Percentiles rank a stretch among this genome's conserved stretches.
phyloP scores from a whole-genome alignment of 148 eudicot genomes.

The Rhododendron mucronatum region DNA sequence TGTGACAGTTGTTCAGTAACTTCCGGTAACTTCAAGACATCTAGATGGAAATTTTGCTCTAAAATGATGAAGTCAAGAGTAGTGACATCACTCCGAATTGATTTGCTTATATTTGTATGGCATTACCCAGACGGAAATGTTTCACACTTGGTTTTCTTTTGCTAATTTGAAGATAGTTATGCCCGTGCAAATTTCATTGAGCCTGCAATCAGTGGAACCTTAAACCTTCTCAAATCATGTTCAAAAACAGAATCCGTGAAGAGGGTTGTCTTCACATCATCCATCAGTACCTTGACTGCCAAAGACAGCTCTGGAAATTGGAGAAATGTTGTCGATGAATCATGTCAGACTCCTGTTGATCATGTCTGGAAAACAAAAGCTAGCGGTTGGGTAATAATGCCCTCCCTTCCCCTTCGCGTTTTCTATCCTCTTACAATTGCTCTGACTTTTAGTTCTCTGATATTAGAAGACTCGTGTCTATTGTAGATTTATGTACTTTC shows the following conservation, averaged over 20 bases:
- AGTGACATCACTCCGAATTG: neutral
- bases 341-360: constrained; percentile 38
- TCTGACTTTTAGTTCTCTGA: neutral
- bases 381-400: constrained; percentile 54
- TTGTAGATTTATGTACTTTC: constrained; percentile 58
- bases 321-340: constrained; percentile 53
- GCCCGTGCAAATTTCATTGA: constrained; percentile 42
- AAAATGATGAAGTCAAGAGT: neutral
- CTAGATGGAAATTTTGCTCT: neutral
- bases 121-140: neutral
- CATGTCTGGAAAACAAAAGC: constrained; percentile 49
- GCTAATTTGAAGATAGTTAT: constrained; percentile 38
- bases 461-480: neutral
- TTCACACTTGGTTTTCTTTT: neutral
- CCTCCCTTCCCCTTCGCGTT: neutral
- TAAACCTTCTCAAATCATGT: constrained; percentile 65
- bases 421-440: neutral
- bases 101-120: neutral
- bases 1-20: neutral
- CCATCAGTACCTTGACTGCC: constrained; percentile 69
- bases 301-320: constrained; percentile 45
- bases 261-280: constrained; percentile 68
- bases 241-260: constrained; percentile 38
- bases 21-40: neutral
- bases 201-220: constrained; percentile 63